Evolutionary conservation across 2,329 filamentous ascomycete genomes (phyloP).

Genomic region (Aspergillus cejpii): DNA sequence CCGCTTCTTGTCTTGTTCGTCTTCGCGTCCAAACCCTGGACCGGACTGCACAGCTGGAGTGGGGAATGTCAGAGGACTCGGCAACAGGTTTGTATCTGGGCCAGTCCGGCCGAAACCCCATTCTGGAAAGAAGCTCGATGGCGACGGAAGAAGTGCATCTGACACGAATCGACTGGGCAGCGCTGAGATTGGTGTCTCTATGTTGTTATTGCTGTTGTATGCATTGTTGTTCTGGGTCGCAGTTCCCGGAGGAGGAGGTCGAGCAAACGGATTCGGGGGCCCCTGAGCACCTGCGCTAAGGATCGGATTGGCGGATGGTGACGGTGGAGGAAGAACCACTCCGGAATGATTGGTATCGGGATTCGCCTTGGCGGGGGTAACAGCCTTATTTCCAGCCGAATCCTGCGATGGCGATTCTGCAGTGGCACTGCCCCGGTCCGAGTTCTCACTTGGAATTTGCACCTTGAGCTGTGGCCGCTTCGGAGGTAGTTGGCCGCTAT

Average conservation of each 20-base stretch:
- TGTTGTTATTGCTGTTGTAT: constrained; percentile 38
- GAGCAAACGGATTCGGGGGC: constrained; percentile 90
- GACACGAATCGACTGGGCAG: constrained; percentile 86
- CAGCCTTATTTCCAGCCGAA: constrained; percentile 54
- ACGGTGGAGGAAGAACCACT: constrained; percentile 84
- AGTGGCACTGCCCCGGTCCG: constrained; percentile 65
- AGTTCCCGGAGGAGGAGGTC: constrained; percentile 64
- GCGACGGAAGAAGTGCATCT: constrained; percentile 80
- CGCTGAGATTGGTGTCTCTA: constrained; percentile 82
- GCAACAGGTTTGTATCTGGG: constrained; percentile 74
- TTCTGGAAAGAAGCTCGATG: constrained; percentile 85
- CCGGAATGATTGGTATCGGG: constrained; percentile 55
- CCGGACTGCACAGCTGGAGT: constrained; percentile 56
- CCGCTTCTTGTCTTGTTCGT: constrained; percentile 41
- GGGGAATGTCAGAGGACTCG: constrained; percentile 86
- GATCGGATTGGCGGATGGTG: constrained; percentile 76
- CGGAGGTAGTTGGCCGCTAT: constrained; percentile 61
- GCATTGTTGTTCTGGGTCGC: constrained; percentile 37
- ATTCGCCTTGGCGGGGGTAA: constrained; percentile 51
- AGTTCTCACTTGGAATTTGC: constrained; percentile 87
- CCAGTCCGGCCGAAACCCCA: constrained; percentile 66
- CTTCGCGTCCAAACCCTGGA: constrained; percentile 38
- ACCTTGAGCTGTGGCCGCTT: constrained; percentile 81
- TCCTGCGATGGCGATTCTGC: constrained; percentile 61
- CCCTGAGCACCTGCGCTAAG: constrained; percentile 86